These are phyloP conservation scores for Cladosporium sphaerospermum DNA, from an alignment of 2,329 filamentous ascomycete genomes.

Conservation along the genomic window DNA sequence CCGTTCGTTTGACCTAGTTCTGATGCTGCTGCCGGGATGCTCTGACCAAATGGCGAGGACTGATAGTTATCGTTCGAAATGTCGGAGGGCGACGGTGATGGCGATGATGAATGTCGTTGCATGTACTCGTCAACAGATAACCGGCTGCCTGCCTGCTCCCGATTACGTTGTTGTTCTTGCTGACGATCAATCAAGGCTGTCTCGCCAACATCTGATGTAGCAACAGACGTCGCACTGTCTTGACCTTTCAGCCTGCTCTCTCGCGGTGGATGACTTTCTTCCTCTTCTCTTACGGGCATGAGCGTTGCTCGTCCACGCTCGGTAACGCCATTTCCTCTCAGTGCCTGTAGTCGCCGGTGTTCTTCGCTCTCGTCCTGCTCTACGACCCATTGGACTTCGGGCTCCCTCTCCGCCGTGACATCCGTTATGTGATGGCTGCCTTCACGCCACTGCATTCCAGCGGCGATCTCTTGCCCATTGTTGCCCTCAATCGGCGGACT, in stretches of 20 bases:
- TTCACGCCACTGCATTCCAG: not conserved
- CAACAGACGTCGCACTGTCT: slow-evolving; percentile 6
- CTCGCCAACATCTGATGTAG: not conserved
- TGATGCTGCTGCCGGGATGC: not conserved
- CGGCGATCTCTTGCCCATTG: not conserved
- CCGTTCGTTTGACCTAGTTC: not conserved
- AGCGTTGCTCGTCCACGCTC: not conserved
- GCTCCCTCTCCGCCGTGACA: slow-evolving; percentile 12
- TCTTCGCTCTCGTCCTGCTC: slow-evolving; percentile 17
- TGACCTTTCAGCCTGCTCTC: not conserved
- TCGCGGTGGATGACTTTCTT: not conserved
- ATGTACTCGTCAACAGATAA: too few relatives aligned
- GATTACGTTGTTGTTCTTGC: not conserved
- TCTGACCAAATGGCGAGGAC: not conserved
- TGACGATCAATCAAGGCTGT: not conserved
- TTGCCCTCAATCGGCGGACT: slow-evolving; percentile 10
- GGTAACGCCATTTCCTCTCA: slow-evolving; percentile 15
- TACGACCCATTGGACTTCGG: slow-evolving; percentile 16
- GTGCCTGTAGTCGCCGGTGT: slow-evolving; percentile 12
- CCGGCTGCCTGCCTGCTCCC: not conserved
- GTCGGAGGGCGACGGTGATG: not conserved
- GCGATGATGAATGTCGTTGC: too few relatives aligned
- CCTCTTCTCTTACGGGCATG: slow-evolving; percentile 8
- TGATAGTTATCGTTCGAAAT: not conserved
- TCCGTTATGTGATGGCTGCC: slow-evolving; percentile 9